Percentiles rank a stretch among this genome's conserved stretches.
These are phyloP conservation scores for Gynostemma pentaphyllum DNA, from an alignment of 306 rosid species.

Conservation along the genomic window DNA sequence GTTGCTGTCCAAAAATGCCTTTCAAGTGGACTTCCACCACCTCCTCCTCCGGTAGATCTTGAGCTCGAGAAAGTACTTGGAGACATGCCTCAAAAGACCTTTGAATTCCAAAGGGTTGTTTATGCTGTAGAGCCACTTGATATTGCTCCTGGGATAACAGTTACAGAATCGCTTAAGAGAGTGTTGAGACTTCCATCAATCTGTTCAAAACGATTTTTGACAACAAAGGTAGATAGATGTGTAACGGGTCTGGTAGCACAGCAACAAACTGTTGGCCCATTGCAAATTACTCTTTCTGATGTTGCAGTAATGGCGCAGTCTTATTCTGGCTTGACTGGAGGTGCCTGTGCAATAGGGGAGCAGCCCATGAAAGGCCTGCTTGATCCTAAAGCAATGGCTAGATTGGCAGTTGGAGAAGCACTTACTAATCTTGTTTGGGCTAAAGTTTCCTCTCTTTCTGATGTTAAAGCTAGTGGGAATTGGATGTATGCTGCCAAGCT, in stretches of 20 bases:
- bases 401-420: constrained; percentile 91
- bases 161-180: constrained; percentile 61
- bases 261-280: constrained; percentile 86
- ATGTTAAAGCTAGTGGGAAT: constrained; percentile 85
- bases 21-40: constrained; percentile 48
- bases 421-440: constrained; percentile 97
- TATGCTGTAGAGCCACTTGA: constrained; percentile 59
- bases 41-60: constrained; percentile 71
- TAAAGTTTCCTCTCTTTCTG: constrained; percentile 68
- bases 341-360: constrained; percentile 92
- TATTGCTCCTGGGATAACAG: constrained; percentile 53
- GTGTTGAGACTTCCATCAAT: constrained; percentile 75
- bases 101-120: constrained; percentile 42
- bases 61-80: constrained; percentile 89
- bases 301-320: constrained; percentile 85
- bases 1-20: constrained; percentile 35
- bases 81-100: constrained; percentile 81
- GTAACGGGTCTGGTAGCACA: constrained; percentile 87
- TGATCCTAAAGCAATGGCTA: constrained; percentile 90
- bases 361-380: constrained; percentile 79
- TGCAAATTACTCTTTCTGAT: constrained; percentile 79
- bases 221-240: constrained; percentile 74
- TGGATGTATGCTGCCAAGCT: constrained; percentile 98
- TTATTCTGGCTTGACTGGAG: constrained; percentile 58
- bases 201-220: constrained; percentile 69